Evolutionary conservation across 2,329 filamentous ascomycete genomes (phyloP), one percentile per base, ranked within the genome.

Genomic region (Trichoderma sp.): DNA sequence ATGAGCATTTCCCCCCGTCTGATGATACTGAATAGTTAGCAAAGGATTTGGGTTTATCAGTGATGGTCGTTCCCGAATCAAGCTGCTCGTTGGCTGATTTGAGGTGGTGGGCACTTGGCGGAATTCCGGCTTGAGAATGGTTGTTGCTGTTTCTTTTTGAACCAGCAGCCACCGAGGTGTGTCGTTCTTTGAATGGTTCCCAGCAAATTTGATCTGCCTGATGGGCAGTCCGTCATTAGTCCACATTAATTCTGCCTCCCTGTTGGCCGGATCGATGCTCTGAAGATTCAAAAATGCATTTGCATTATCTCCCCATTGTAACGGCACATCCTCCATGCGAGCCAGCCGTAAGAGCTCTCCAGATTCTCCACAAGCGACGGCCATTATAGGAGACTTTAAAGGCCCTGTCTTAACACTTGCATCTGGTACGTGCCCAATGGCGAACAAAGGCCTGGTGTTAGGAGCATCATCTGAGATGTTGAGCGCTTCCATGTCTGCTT

Each of bases 291-390:
- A 78, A 65, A 82, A 84, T 1, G 83, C 78, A 51, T 83, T 83
- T 43, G 81, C 80, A 43, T 86, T 80, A 3, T 80, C 77, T 1
- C 78, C 80, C 89, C 90, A 92, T n/a, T 84, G 83, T 81, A 86
- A 87, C 62, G 81, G 82, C 62, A 88, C 85, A 26, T 84, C 78
- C 4, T 83, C 82, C 4, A 91, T 78, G 7, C 83, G 82, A 5
- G 86, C 79, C 3, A 93, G 77, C 3, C 87, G 87, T 11, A 93
- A 80, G 1, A 87, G 80, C 74, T 90, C 87, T 1, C 89, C 88
- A 15, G 84, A 85, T 63, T 85, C 83, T n/a, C 91, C 91, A 3
- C 85, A 82, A 6, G 82, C 85, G 76, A 82, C 85, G 73, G 83
- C 87, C 73, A 85, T 82, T 75, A 82, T 79, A 2, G 82, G 79